Evolutionary conservation across 2,329 filamentous ascomycete species (phyloP), one percentile per base, ranked within the genome.

Genomic region (Alternaria triticina): DNA sequence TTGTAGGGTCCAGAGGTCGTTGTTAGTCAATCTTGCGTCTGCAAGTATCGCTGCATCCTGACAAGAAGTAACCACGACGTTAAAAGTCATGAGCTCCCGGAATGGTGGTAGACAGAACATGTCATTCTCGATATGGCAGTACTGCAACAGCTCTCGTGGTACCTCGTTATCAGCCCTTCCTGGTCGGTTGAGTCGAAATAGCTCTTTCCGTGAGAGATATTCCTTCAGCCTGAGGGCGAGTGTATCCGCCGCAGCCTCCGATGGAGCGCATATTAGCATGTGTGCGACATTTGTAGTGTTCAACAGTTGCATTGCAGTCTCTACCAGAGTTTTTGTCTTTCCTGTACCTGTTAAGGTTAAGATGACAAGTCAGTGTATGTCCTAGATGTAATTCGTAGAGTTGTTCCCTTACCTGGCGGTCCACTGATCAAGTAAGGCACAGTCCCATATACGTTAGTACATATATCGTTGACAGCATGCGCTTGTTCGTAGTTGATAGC

Each of bases 391-490:
- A 3, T 17, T 40, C 36, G 36, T 11, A 40, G 4, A 17, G 84
- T 85, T 68, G 86, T 86, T 0, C 84, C 84, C 6, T 83, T 85
- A 17, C 84, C 84, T 11, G 84, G 83, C 10, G 84, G 83, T 0
- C 84, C 84, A 8, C 80, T 81, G 17, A 86, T 82, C 10, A 85
- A 74, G 64, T 82, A 85, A 4, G 83, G 83, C 7, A 85, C 65
- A 13, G 68, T 73, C 6, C 84, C 84, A 70, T 83, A 85, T 13
- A 81, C 74, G 40, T 77, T 70, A 12, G 69, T 69, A 27, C 81
- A 73, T 3, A 84, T 71, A 9, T 81, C 79, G 33, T 83, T 77
- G 7, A 85, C 80, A 1, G 82, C 82, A 68, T 81, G 81, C 57
- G 80, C 67, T 69, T 86, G 84, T 67, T 86, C 84, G 67, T 81